A percentile compares a stretch with the other conserved stretches of the same genome.
Conservation (phyloP, 768 basidiomycete genomes). For the Fomitopsis pulvina region DNA sequence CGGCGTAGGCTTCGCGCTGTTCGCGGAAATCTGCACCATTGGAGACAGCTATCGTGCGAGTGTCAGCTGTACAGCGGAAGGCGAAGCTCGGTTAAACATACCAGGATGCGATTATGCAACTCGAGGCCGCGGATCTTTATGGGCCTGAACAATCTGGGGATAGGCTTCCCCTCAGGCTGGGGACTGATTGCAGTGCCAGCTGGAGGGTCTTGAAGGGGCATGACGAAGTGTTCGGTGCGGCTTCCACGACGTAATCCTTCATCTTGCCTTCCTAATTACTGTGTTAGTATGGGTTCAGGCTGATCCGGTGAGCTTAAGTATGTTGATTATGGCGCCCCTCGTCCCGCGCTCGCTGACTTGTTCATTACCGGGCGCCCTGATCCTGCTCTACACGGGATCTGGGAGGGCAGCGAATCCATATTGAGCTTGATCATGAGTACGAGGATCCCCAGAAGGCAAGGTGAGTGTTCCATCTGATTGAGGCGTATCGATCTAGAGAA, state of each 20-base stretch:
- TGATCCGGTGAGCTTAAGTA: too few species aligned
- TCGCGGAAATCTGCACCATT: slow-evolving; percentile 53
- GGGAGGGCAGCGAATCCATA: too few species aligned
- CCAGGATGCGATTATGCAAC: slow-evolving; percentile 26
- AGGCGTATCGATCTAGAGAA: too few species aligned
- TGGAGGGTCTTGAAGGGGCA: slow-evolving; percentile 38
- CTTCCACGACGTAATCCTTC: not conserved
- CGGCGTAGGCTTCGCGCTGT: slow-evolving; percentile 42
- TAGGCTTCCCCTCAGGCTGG: slow-evolving; percentile 30
- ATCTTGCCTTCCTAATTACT: too few species aligned
- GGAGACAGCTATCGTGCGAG: slow-evolving; percentile 37
- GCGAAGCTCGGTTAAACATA: not conserved
- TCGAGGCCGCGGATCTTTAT: slow-evolving; percentile 33
- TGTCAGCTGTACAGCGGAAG: not conserved
- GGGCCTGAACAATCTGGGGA: slow-evolving; percentile 46
- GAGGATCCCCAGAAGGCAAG: too few species aligned
- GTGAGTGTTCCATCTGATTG: too few species aligned
- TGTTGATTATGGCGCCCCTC: too few species aligned
- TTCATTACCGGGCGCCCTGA: too few species aligned
- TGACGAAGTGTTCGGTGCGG: slow-evolving; percentile 29
- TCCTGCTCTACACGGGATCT: too few species aligned
- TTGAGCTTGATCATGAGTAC: too few species aligned
- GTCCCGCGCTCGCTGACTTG: too few species aligned
- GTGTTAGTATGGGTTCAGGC: too few species aligned
- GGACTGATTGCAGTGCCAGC: slow-evolving; percentile 37